phyloP scores from a whole-genome alignment of 192 early-diverging fungal species.

The Podila minutissima region DNA sequence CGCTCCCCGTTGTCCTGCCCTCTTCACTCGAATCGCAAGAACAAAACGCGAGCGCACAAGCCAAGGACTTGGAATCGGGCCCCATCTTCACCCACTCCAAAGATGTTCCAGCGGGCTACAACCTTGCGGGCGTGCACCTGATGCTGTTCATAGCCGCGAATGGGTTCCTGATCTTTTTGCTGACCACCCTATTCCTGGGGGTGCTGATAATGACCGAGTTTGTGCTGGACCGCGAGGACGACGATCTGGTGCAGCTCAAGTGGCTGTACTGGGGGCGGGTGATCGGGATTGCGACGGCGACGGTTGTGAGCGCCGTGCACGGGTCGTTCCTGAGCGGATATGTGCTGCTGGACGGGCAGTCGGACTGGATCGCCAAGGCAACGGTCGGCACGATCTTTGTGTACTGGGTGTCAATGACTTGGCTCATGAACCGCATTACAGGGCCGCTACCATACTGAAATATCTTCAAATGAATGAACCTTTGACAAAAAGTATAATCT shows the following conservation, averaged over 20 bases:
- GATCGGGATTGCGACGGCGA: conserved; percentile 19
- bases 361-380: conserved; percentile 49
- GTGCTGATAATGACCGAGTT: conserved; percentile 45
- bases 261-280: conserved; percentile 29
- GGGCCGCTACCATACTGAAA: conserved; percentile 26
- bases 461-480: not conserved
- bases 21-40: not conserved
- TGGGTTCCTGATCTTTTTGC: conserved; percentile 10
- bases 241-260: conserved; percentile 6
- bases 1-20: not conserved
- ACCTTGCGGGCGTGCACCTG: conserved; percentile 17
- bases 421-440: conserved; percentile 19
- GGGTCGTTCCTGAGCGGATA: conserved; percentile 42
- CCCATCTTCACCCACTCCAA: not conserved
- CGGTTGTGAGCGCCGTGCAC: conserved; percentile 33
- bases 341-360: conserved; percentile 33
- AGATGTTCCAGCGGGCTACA: conserved; percentile 8
- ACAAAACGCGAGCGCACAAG: not conserved
- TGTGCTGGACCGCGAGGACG: conserved; percentile 39
- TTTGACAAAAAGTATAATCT: too few relatives aligned
- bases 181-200: conserved; percentile 23
- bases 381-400: conserved; percentile 15
- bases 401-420: conserved; percentile 28
- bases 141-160: conserved; percentile 14
- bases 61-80: not conserved